A percentile compares a stretch with the other conserved stretches of the same genome.
Conservation (phyloP, 805 yeast genomes). For the Crinitomyces ghanaensis region DNA sequence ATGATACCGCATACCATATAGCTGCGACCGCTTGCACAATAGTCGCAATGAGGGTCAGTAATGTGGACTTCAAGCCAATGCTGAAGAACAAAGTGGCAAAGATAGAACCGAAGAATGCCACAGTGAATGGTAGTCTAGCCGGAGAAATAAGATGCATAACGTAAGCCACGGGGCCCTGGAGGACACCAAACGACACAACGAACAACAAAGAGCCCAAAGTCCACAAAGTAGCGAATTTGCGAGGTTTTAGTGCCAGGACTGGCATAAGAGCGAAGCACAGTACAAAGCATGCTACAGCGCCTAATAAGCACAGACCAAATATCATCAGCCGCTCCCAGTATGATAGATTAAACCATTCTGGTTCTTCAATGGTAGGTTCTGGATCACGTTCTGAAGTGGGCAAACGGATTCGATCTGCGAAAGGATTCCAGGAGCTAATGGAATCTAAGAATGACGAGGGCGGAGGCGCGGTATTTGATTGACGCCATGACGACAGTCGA, state of each 20-base stretch:
- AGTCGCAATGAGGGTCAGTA: conserved; percentile 67
- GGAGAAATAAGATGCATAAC: conserved; percentile 59
- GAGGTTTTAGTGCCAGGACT: conserved; percentile 75
- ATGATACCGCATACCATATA: conserved; percentile 80
- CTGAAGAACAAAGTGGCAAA: conserved; percentile 69
- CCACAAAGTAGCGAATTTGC: conserved; percentile 83
- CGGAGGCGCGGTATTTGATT: conserved; percentile 12
- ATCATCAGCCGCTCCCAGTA: conserved; percentile 72
- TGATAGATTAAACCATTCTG: conserved; percentile 35
- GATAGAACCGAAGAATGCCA: conserved; percentile 72
- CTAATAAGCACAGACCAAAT: conserved; percentile 64
- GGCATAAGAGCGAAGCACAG: conserved; percentile 80
- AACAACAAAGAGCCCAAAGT: conserved; percentile 81
- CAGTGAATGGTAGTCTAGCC: conserved; percentile 68
- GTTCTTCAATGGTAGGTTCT: conserved; percentile 26
- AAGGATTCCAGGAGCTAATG: conserved; percentile 20
- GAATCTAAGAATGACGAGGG: conserved; percentile 17
- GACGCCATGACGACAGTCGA: conserved; percentile 26
- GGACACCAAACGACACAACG: conserved; percentile 76
- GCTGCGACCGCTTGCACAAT: conserved; percentile 74
- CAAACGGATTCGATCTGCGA: conserved; percentile 15
- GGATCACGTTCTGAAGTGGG: conserved; percentile 15
- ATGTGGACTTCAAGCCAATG: conserved; percentile 54
- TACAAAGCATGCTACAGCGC: conserved; percentile 70
- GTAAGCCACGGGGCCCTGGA: conserved; percentile 88